phyloP scores from a whole-genome alignment of 2,329 filamentous ascomycete species.

The Diaporthe caulivora region DNA sequence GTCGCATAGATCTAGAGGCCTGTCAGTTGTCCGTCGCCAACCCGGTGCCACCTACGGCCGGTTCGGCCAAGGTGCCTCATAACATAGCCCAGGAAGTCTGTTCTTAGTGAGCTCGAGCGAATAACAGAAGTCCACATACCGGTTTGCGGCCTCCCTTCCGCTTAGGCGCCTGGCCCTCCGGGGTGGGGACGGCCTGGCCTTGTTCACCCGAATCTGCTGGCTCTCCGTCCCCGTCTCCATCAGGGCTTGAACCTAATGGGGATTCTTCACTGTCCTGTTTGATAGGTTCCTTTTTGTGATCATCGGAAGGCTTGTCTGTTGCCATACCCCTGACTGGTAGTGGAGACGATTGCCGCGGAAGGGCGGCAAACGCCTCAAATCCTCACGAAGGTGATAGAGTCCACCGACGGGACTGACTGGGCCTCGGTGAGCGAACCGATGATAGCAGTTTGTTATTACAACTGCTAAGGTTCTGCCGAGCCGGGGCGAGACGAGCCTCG shows the following conservation, averaged over 20 bases:
- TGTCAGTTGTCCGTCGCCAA: slow-evolving; percentile 31
- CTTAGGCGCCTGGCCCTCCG: slow-evolving; percentile 80
- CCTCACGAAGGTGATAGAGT: slow-evolving; percentile 35
- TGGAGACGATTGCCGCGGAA: slow-evolving; percentile 54
- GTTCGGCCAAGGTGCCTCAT: background rate
- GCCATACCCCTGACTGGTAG: slow-evolving; percentile 65
- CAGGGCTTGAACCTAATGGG: slow-evolving; percentile 67
- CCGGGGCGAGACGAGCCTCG: slow-evolving; percentile 35
- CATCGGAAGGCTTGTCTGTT: slow-evolving; percentile 73
- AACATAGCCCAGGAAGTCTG: background rate
- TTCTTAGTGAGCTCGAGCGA: no score
- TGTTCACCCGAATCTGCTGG: slow-evolving; percentile 55
- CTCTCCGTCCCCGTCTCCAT: slow-evolving; percentile 47
- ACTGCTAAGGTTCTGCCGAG: slow-evolving; percentile 32
- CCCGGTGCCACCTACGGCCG: background rate
- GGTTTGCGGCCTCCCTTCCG: slow-evolving; percentile 98
- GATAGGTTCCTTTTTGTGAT: slow-evolving; percentile 67
- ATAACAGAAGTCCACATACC: slow-evolving; percentile 65
- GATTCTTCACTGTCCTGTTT: slow-evolving; percentile 74
- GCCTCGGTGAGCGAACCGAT: slow-evolving; percentile 15
- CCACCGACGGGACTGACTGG: slow-evolving; percentile 23
- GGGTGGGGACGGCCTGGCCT: slow-evolving; percentile 52
- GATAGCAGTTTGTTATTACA: slow-evolving; percentile 29
- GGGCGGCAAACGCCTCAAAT: slow-evolving; percentile 55
- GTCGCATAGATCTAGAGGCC: slow-evolving; percentile 89